A percentile compares a stretch with the other conserved stretches of the same genome.
phyloP scores from a whole-genome alignment of 495 filamentous ascomycete species.

The Ascodesmis nigricans region DNA sequence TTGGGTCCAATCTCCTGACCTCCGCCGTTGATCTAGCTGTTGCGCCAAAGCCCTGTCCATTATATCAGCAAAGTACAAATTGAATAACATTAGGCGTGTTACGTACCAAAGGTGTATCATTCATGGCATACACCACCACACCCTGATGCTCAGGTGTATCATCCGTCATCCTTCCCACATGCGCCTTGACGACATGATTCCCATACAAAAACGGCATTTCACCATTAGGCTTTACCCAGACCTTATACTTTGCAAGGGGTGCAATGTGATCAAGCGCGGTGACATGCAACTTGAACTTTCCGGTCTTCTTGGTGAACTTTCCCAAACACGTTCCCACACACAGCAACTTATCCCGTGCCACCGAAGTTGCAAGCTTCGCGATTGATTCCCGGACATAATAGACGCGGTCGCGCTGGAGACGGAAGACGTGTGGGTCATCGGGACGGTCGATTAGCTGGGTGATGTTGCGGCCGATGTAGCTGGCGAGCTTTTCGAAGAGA shows the following conservation, averaged over 20 bases:
- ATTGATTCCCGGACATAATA: conserved; percentile 75
- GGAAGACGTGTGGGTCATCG: conserved; percentile 55
- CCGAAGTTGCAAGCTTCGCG: conserved; percentile 70
- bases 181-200: conserved; percentile 72
- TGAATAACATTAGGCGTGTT: too few species aligned
- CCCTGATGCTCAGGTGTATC: conserved; percentile 66
- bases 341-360: conserved; percentile 57
- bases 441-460: conserved; percentile 57
- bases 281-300: conserved; percentile 70
- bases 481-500: conserved; percentile 63
- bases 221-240: conserved; percentile 88
- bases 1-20: conserved; percentile 62
- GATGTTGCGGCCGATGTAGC: conserved; percentile 44
- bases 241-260: conserved; percentile 72
- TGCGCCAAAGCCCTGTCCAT: conserved; percentile 49
- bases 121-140: conserved; percentile 53
- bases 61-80: background rate
- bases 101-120: conserved; percentile 47
- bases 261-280: conserved; percentile 71
- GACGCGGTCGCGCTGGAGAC: conserved; percentile 48
- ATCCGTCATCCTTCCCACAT: conserved; percentile 70
- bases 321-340: conserved; percentile 69
- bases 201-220: conserved; percentile 92
- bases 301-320: conserved; percentile 88
- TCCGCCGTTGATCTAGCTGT: conserved; percentile 67